Percentiles rank a stretch among this genome's conserved stretches.
Conservation (phyloP, 257 asterid genomes). For the Salvia hispanica region DNA sequence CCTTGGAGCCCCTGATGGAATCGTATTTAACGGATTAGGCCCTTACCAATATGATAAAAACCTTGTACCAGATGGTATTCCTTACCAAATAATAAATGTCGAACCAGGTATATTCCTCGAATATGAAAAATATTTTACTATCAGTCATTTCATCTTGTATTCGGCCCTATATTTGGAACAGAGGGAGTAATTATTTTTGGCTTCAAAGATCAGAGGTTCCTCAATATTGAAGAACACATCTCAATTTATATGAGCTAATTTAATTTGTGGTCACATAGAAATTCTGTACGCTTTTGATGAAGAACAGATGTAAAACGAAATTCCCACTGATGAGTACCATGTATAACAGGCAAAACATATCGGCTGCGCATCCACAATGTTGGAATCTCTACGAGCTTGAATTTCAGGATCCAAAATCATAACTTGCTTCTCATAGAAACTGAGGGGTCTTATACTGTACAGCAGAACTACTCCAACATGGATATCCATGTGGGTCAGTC, state of each 20-base stretch:
- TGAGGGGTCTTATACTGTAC: conserved; percentile 93
- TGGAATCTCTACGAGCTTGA: conserved; percentile 85
- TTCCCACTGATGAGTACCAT: conserved; percentile 26
- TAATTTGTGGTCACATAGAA: no score
- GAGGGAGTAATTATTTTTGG: no score
- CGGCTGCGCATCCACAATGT: conserved; percentile 85
- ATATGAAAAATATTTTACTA: not conserved
- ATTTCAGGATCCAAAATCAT: conserved; percentile 92
- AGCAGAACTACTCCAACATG: conserved; percentile 84
- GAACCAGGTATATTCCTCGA: conserved; percentile 67
- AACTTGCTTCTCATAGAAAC: conserved; percentile 89
- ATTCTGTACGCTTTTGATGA: no score
- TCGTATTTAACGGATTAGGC: conserved; percentile 80
- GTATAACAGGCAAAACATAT: conserved; percentile 74
- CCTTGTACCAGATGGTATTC: conserved; percentile 58
- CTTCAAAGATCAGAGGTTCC: no score
- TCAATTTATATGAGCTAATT: no score
- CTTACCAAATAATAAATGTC: conserved; percentile 66
- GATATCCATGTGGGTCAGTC: conserved; percentile 97
- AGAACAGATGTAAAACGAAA: no score
- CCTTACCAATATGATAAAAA: conserved; percentile 72
- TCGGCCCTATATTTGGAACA: not conserved
- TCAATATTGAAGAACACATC: no score
- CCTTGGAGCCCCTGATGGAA: conserved; percentile 83
- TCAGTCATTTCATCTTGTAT: not conserved